A percentile compares a stretch with the other conserved stretches of the same genome.
These are phyloP conservation scores for Podospora comata DNA, from an alignment of 495 filamentous ascomycete genomes.

Conservation along the genomic window DNA sequence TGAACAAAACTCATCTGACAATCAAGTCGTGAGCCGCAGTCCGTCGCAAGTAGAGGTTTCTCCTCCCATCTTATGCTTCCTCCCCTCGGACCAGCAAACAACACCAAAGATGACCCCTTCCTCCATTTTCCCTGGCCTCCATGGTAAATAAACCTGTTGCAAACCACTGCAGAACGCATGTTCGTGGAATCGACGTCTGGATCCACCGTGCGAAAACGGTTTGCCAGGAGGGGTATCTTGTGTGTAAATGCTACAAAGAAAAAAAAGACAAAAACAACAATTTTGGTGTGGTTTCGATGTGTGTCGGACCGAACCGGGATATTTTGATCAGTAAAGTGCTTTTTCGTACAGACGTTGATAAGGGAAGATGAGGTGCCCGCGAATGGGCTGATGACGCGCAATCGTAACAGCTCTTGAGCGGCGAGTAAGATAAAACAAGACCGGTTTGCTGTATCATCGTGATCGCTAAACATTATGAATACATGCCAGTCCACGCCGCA, in stretches of 20 bases:
- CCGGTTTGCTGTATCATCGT: conserved; percentile 14
- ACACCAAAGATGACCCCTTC: not conserved
- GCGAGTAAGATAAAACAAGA: conserved; percentile 2
- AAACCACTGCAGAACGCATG: conserved; percentile 21
- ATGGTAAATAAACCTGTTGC: conserved; percentile 13
- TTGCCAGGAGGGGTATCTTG: conserved; percentile 12
- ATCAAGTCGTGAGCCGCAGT: not conserved
- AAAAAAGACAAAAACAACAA: conserved; percentile 6
- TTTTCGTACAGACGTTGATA: conserved; percentile 17
- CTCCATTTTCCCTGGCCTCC: conserved; percentile 1
- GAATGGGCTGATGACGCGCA: conserved; percentile 16
- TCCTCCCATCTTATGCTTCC: not conserved
- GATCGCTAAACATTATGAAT: conserved; percentile 21
- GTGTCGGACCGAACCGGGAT: conserved; percentile 25
- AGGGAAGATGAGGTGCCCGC: conserved; percentile 13
- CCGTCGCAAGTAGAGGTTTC: conserved; percentile 1
- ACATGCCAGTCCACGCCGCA: conserved; percentile 13
- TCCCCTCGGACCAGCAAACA: not conserved
- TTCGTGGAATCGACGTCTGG: conserved; percentile 3
- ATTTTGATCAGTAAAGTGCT: conserved; percentile 9
- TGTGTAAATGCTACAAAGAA: conserved; percentile 20
- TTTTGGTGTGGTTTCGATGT: conserved; percentile 14
- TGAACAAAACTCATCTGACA: not conserved
- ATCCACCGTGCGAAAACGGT: conserved; percentile 13
- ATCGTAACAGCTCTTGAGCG: conserved; percentile 13